phyloP scores from a whole-genome alignment of 495 filamentous ascomycete species.

The Mycothermus thermophilus region DNA sequence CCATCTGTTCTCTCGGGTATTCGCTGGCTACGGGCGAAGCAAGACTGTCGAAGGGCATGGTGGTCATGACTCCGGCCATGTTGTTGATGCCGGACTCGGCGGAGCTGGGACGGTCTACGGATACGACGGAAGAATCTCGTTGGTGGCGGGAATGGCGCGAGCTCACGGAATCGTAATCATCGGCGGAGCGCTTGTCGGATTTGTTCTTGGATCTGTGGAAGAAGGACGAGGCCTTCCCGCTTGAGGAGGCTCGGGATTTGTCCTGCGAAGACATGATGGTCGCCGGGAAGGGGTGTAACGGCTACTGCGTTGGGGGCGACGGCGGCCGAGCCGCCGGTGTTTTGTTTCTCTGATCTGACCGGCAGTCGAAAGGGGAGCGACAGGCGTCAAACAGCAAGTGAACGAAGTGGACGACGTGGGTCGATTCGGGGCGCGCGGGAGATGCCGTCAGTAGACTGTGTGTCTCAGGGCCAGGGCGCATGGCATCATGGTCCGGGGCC shows the following conservation, averaged over 20 bases:
- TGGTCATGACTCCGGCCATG: slow-evolving; percentile 75
- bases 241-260: slow-evolving; percentile 71
- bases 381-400: slow-evolving; percentile 18
- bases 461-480: slow-evolving; percentile 26
- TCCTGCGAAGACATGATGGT: slow-evolving; percentile 49
- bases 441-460: slow-evolving; percentile 24
- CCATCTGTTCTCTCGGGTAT: slow-evolving; percentile 53
- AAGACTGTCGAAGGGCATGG: slow-evolving; percentile 78
- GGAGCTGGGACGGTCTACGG: slow-evolving; percentile 47
- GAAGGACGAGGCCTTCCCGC: slow-evolving; percentile 53
- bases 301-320: slow-evolving; percentile 10
- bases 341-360: slow-evolving; percentile 7
- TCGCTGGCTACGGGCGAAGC: slow-evolving; percentile 62
- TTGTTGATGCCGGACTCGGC: slow-evolving; percentile 44
- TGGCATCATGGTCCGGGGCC: slow-evolving; percentile 26
- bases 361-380: slow-evolving; percentile 7
- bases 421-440: slow-evolving; percentile 11
- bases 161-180: slow-evolving; percentile 40
- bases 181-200: slow-evolving; percentile 46
- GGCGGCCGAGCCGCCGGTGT: slow-evolving; percentile 9
- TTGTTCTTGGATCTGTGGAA: slow-evolving; percentile 76
- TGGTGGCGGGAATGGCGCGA: slow-evolving; percentile 71
- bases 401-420: slow-evolving; percentile 7
- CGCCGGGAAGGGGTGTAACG: slow-evolving; percentile 17
- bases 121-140: slow-evolving; percentile 62